Evolutionary conservation across 1,284 basidiomycete species (phyloP), one percentile per base, ranked within the genome.

Genomic region (Ustilago trichophora): DNA sequence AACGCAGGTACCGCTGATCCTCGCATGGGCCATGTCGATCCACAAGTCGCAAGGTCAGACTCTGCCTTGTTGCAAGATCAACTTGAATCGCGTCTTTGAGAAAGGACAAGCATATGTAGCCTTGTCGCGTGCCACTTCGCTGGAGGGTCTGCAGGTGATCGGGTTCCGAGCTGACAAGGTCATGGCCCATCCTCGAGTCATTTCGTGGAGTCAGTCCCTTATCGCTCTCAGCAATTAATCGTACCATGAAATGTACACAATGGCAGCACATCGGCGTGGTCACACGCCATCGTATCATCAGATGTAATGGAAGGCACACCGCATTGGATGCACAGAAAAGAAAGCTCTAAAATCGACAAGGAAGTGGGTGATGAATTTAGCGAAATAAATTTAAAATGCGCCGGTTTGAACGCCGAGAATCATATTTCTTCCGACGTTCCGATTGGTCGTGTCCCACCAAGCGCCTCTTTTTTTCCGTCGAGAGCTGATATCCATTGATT

Each of bases 101-200:
- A 78, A 76, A 43, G 76, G 76, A 27, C 92, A 93, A 85, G 93
- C 93, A 29, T 98, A 98, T 76, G 94, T 98, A 25, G 95, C 96
- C 0, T 85, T 98, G 15, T 96, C 93, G 19, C 91, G 96, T 27
- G 96, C 96, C 3, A 96, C 93, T 0, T 90, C 88, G 9, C 84
- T 98, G 38, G 89, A 94, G 9, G 92, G 93, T 1, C 85, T 98
- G 19, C 93, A 98, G 80, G 91, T 98, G 1, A 83, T 91, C 3
- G 88, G 91, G 34, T 98, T 98, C 81, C 46, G 66, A 37, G 47
- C 75, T 6, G 50, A 50, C 26, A 76, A 75, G 53, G 74, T 76
- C 24, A 78, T 75, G 73, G 73, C 74, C 9, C 76, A 77, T 54
- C 72, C 72, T 8, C 59, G 71, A 29, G 76, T 77, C n/a, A 73